Evolutionary conservation across 2,329 filamentous ascomycete genomes (phyloP).

Genomic region (Polytolypa hystricis): DNA sequence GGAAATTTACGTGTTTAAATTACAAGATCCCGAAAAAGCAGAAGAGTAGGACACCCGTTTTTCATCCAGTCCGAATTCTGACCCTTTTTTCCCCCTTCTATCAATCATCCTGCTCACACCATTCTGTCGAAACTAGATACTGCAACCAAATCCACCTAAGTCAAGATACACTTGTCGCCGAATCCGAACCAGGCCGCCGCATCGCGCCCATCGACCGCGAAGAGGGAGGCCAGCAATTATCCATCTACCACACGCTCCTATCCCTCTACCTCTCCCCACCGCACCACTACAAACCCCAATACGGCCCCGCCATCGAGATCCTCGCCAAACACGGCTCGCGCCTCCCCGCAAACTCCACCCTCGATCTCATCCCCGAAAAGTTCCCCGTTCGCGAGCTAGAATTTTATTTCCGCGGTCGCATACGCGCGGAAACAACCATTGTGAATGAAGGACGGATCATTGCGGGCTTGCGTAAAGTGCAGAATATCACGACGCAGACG

Average conservation of each 20-base stretch:
- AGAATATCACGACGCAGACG: conserved; percentile 67
- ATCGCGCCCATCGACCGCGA: conserved; percentile 39
- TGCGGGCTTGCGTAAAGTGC: conserved; percentile 62
- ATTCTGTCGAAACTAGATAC: conserved; percentile 49
- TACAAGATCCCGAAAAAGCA: conserved; percentile 75
- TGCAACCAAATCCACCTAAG: conserved; percentile 74
- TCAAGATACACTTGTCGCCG: conserved; percentile 35
- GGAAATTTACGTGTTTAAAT: conserved; percentile 95
- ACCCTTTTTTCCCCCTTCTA: neutral
- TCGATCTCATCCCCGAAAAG: conserved; percentile 71
- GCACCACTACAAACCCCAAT: conserved; percentile 57
- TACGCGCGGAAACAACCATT: conserved; percentile 71
- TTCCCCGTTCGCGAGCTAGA: conserved; percentile 71
- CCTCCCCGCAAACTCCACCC: conserved; percentile 73
- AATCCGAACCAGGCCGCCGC: conserved; percentile 24
- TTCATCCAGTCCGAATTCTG: conserved; percentile 23
- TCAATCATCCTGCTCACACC: conserved; percentile 12
- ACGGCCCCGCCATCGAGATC: conserved; percentile 69
- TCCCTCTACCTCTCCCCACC: conserved; percentile 80
- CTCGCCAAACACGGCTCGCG: conserved; percentile 89
- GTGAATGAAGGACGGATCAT: conserved; percentile 73
- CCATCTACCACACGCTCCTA: conserved; percentile 85
- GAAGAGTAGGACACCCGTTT: conserved; percentile 57
- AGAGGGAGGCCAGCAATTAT: conserved; percentile 42
- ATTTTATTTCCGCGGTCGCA: conserved; percentile 83